Evolutionary conservation across 352 stramenopile species (phyloP), one percentile per base, ranked within the genome.

Genomic region (Pythium sp.): DNA sequence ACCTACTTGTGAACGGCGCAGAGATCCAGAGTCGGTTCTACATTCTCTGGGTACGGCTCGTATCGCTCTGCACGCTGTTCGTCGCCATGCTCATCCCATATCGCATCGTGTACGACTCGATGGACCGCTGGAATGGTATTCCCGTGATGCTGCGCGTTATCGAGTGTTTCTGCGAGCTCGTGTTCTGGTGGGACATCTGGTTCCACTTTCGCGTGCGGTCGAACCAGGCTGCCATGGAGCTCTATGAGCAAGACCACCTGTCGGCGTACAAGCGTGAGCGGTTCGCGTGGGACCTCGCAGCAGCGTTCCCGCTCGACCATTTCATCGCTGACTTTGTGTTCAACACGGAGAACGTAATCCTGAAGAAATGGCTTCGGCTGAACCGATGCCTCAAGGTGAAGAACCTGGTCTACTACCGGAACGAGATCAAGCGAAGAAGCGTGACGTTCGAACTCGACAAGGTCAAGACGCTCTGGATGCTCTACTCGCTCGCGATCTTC

Each of bases 1-100:
- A 20, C 14, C 46, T 74, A 30, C 49, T 91, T 18, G 38, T 75
- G 1, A 56, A 76, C 2, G 81, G 81, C 34, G 72, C 72, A 0
- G 80, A 90, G 32, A 85, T 87, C n/a, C 83, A 91, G 46, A 88
- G 77, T 38, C 59, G 55, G 18, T 77, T 82, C 32, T 87, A 90
- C 64, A 64, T 90, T 5, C 62, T 80, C 6, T 91, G 83, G 83
- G 74, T 89, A 51, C 64, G 69, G 2, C 34, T 90, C 8, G 73
- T 86, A 14, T 75, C 74, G 3, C 55, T 81, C 14, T 80, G 78
- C 26, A 84, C 81, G 9, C 63, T 90, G 0, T 88, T 81, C 71
- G 71, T 82, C 32, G 76, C 78, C 0, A 62, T 88, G 11, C 64
- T 84, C n/a, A 64, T 81, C 0, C 81, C 81, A 0, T 90, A 86